phyloP scores from a whole-genome alignment of 495 filamentous ascomycete genomes.

The Penicillium chermesinum region DNA sequence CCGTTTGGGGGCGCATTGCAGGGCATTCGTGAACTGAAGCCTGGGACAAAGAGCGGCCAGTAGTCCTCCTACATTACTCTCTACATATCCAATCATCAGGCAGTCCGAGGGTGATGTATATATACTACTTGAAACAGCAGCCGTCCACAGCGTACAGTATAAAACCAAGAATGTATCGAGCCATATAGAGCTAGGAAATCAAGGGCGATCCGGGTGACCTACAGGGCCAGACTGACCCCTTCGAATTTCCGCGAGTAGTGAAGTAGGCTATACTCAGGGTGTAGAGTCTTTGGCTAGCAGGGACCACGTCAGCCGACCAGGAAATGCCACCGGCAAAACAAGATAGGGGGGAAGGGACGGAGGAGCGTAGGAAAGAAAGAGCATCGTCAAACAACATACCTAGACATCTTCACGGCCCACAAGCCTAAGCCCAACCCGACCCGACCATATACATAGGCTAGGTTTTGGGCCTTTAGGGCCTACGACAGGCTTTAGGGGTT shows the following conservation, averaged over 20 bases:
- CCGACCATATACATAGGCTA: no score
- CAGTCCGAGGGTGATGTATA: constrained; percentile 3
- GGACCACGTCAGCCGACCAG: constrained; percentile 2
- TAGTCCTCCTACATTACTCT: constrained; percentile 5
- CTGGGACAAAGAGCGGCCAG: background rate
- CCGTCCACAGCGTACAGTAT: background rate
- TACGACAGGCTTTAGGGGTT: no score
- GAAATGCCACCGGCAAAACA: background rate
- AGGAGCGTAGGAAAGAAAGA: constrained; percentile 2
- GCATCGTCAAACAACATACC: constrained; percentile 1
- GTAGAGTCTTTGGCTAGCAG: constrained; percentile 1
- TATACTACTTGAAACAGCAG: background rate
- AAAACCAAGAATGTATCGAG: background rate
- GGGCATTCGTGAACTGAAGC: no score
- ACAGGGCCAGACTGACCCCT: background rate
- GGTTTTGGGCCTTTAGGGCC: no score
- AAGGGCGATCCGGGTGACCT: constrained; percentile 1
- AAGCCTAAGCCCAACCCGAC: no score
- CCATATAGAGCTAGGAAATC: background rate
- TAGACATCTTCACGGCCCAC: no score
- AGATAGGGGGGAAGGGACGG: background rate
- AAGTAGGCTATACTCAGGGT: constrained; percentile 2
- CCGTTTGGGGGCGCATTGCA: no score
- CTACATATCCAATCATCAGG: background rate
- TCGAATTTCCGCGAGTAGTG: constrained; percentile 5